These are phyloP conservation scores for Agarophyton chilense DNA, from an alignment of 23 red algal genomes.

Conservation along the genomic window DNA sequence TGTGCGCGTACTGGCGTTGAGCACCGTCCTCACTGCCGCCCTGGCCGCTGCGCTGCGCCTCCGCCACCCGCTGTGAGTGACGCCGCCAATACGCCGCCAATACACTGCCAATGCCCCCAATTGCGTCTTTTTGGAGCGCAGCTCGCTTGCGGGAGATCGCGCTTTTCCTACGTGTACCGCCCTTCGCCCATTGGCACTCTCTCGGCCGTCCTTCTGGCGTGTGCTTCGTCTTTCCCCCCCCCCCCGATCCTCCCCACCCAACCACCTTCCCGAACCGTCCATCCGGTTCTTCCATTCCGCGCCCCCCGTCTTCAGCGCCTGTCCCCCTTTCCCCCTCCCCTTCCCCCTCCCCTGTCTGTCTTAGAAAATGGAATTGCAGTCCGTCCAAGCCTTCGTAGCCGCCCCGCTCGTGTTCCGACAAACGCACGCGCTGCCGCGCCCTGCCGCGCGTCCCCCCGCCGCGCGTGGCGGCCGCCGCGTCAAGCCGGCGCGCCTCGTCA, in stretches of 20 bases:
- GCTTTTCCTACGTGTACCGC: not conserved
- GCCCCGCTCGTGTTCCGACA: slow-evolving; percentile 8
- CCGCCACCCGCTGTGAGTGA: not conserved
- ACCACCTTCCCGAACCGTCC: no score
- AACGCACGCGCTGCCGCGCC: not conserved
- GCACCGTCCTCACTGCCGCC: not conserved
- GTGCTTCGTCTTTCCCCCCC: not conserved
- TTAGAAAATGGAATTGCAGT: not conserved
- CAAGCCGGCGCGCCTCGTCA: slow-evolving; percentile 42
- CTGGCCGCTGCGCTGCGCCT: not conserved
- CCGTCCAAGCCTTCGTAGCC: slow-evolving; percentile 6
- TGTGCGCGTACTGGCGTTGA: not conserved
- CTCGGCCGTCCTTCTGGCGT: no score
- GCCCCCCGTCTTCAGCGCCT: not conserved
- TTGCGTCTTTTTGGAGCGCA: not conserved
- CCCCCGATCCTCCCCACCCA: not conserved
- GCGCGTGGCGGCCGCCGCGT: not conserved
- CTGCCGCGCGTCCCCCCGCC: not conserved
- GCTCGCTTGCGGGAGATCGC: not conserved
- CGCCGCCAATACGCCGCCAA: not conserved
- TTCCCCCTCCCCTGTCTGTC: not conserved
- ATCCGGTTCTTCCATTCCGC: no score
- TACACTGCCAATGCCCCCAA: not conserved
- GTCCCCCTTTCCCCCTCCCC: not conserved
- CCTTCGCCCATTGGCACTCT: no score